phyloP scores from a whole-genome alignment of 2,329 filamentous ascomycete genomes.

The Mycocentrospora acerina region DNA sequence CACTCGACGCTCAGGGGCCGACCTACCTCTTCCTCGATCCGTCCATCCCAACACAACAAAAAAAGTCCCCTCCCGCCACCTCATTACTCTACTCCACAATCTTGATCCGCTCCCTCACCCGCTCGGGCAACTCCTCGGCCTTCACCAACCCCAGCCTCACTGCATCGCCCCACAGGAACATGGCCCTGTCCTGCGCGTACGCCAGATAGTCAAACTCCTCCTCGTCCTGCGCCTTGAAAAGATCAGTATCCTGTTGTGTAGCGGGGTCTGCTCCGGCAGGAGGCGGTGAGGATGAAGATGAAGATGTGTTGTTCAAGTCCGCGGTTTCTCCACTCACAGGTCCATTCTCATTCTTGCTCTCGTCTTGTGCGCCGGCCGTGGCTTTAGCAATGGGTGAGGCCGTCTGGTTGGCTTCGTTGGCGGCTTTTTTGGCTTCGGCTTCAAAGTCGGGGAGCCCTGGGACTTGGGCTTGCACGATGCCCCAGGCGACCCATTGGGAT shows the following conservation, averaged over 20 bases:
- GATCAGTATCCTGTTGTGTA: conserved; percentile 29
- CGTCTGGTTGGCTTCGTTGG: conserved; percentile 14
- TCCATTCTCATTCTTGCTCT: conserved; percentile 12
- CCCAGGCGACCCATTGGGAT: conserved; percentile 93
- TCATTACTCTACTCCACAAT: conserved; percentile 68
- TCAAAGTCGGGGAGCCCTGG: conserved; percentile 65
- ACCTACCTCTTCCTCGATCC: no score
- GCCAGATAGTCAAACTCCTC: conserved; percentile 85
- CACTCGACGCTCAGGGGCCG: no score
- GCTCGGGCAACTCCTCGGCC: conserved; percentile 72
- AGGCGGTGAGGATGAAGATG: no score
- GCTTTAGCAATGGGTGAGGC: conserved; percentile 26
- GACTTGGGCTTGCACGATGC: conserved; percentile 90
- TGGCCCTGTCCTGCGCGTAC: conserved; percentile 85
- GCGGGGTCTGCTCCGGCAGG: conserved; percentile 23
- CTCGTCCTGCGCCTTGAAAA: conserved; percentile 55
- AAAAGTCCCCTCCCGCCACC: no score
- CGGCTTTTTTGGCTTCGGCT: conserved; percentile 13
- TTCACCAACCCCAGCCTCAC: conserved; percentile 73
- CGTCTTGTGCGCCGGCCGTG: conserved; percentile 15
- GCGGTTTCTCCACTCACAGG: conserved; percentile 29
- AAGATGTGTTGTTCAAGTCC: no score
- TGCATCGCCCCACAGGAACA: conserved; percentile 95
- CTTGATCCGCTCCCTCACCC: conserved; percentile 67
- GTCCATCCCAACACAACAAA: no score